Evolutionary conservation across 768 basidiomycete species (phyloP).

Genomic region (Rhodotorula kratochvilovae): DNA sequence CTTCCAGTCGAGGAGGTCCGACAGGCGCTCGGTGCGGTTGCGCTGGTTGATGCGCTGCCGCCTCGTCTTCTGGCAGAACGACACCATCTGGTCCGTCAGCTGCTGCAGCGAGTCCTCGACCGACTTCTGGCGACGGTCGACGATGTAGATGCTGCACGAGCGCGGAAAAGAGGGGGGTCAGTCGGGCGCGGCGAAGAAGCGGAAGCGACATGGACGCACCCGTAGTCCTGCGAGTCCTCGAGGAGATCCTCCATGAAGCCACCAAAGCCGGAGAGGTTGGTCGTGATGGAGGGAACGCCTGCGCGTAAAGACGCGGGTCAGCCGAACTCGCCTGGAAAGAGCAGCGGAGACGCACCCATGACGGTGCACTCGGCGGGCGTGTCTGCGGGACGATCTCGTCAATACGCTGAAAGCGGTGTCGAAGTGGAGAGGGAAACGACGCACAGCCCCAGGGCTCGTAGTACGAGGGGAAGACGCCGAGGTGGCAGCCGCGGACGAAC

Average conservation of each 20-base stretch:
- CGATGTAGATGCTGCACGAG: constrained; percentile 63
- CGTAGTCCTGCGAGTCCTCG: constrained; percentile 66
- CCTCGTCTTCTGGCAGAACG: constrained; percentile 75
- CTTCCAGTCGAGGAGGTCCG: constrained; percentile 95
- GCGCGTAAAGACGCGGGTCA: neutral
- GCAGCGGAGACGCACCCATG: constrained; percentile 60
- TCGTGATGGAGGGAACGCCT: constrained; percentile 83
- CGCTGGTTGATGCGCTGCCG: constrained; percentile 97
- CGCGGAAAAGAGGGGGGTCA: neutral
- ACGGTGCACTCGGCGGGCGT: constrained; percentile 99
- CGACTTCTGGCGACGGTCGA: constrained; percentile 82
- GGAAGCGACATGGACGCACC: constrained; percentile 1
- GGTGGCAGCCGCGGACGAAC: constrained; percentile 94
- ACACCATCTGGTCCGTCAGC: constrained; percentile 69
- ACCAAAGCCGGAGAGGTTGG: constrained; percentile 95
- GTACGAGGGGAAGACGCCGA: constrained; percentile 85
- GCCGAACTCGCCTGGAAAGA: neutral
- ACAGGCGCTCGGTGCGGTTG: constrained; percentile 90
- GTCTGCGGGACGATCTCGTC: constrained; percentile 51
- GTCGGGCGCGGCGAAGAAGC: neutral
- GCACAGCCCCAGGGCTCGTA: constrained; percentile 44
- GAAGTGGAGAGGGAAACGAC: neutral
- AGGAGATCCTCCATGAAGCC: constrained; percentile 69
- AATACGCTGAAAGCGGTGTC: neutral
- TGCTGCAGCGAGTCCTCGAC: constrained; percentile 87